Evolutionary conservation across 2,329 filamentous ascomycete species (phyloP).

Genomic region (Clonostachys solani): DNA sequence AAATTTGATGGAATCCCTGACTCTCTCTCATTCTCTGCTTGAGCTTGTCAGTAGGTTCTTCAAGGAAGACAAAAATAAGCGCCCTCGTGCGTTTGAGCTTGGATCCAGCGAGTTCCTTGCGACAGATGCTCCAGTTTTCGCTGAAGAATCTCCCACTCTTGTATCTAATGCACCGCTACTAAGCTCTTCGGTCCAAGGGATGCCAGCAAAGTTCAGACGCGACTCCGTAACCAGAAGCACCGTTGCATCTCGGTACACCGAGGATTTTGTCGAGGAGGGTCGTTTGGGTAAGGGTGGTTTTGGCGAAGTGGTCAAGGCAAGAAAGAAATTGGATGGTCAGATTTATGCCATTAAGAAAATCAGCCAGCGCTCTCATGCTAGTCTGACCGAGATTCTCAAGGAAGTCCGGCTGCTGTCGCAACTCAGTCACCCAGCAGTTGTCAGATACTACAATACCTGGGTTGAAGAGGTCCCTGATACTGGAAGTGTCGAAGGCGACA

Average conservation of each 20-base stretch:
- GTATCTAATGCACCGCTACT: constrained; percentile 36
- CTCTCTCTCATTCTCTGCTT: constrained; percentile 69
- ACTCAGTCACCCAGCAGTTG: constrained; percentile 80
- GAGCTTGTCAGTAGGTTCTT: constrained; percentile 84
- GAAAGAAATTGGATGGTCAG: constrained; percentile 89
- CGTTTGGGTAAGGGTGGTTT: constrained; percentile 90
- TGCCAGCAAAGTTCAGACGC: constrained; percentile 47
- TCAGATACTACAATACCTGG: constrained; percentile 96
- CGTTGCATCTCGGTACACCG: constrained; percentile 69
- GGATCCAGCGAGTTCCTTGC: constrained; percentile 62
- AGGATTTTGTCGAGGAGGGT: constrained; percentile 88
- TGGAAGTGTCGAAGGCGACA: constrained; percentile 52
- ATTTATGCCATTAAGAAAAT: constrained; percentile 98
- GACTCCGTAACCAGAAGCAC: constrained; percentile 54
- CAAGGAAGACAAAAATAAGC: constrained; percentile 75
- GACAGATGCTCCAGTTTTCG: constrained; percentile 57
- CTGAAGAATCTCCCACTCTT: constrained; percentile 34
- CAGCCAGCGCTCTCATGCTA: constrained; percentile 72
- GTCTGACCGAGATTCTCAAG: constrained; percentile 76
- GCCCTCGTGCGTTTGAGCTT: constrained; percentile 75
- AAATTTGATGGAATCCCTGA: constrained; percentile 65
- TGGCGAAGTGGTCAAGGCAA: constrained; percentile 91
- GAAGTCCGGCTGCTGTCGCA: constrained; percentile 88
- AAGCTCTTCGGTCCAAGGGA: constrained; percentile 29
- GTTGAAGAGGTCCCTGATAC: constrained; percentile 65